These are phyloP conservation scores for Pseudotsuga menziesii DNA, from an alignment of 75 land plant genomes.

Conservation along the genomic window DNA sequence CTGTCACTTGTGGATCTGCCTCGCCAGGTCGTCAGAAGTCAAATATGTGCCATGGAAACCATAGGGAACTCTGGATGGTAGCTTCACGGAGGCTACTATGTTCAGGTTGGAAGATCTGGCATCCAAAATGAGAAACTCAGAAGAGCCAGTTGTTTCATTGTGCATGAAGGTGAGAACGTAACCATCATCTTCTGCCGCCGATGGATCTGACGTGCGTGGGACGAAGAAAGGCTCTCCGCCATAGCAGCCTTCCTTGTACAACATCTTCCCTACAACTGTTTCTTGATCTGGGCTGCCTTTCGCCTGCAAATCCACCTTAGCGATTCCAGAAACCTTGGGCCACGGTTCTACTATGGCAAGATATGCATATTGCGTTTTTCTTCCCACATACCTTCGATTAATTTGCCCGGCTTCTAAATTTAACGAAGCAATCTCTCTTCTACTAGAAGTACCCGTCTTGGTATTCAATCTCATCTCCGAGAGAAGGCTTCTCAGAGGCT, in stretches of 20 bases:
- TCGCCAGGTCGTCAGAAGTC: slow-evolving; percentile 21
- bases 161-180: slow-evolving; percentile 47
- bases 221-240: slow-evolving; percentile 93
- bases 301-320: slow-evolving; percentile 67
- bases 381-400: slow-evolving; percentile 55
- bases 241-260: slow-evolving; percentile 43
- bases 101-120: slow-evolving; percentile 35
- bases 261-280: slow-evolving; percentile 31
- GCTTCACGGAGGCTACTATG: slow-evolving; percentile 42
- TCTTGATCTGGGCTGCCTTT: not conserved
- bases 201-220: slow-evolving; percentile 21
- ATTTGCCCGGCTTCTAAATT: slow-evolving; percentile 93
- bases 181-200: slow-evolving; percentile 65
- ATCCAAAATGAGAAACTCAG: slow-evolving; percentile 70
- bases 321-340: slow-evolving; percentile 93
- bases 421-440: slow-evolving; percentile 31
- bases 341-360: slow-evolving; percentile 90
- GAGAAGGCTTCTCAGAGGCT: slow-evolving; percentile 20
- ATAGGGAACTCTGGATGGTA: slow-evolving; percentile 74
- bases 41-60: slow-evolving; percentile 85
- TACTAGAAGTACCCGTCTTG: slow-evolving; percentile 31
- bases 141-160: slow-evolving; percentile 51
- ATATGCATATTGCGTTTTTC: slow-evolving; percentile 62
- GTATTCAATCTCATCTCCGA: slow-evolving; percentile 46
- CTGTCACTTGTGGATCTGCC: slow-evolving; percentile 8